Conservation (phyloP, 2,329 filamentous ascomycete species). For the Colletotrichum sp. region DNA sequence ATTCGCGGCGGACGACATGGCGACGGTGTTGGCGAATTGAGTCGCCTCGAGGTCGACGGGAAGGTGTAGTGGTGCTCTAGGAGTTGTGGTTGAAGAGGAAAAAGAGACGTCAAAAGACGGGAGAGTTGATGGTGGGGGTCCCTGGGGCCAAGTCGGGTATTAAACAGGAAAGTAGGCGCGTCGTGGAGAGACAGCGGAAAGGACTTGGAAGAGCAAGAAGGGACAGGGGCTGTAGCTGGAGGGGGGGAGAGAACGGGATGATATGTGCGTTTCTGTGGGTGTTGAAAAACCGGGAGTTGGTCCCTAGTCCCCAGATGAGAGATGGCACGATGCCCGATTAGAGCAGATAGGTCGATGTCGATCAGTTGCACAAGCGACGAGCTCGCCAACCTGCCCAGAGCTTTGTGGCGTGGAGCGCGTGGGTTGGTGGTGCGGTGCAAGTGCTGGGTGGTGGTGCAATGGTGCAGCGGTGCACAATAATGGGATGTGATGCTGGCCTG, state of each 20-base stretch:
- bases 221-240: not conserved
- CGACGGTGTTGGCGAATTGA: not conserved
- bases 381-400: not conserved
- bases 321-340: conserved; percentile 1
- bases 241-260: not conserved
- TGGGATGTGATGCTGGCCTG: not conserved
- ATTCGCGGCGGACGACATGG: not conserved
- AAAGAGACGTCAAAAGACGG: not conserved
- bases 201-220: not conserved
- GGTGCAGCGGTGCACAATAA: not conserved
- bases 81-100: not conserved
- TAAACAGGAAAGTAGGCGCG: conserved; percentile 8
- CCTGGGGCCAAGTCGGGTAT: conserved; percentile 11
- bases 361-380: conserved; percentile 4
- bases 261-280: conserved; percentile 2
- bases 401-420: not conserved
- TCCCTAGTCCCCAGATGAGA: conserved; percentile 2
- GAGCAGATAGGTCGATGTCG: not conserved
- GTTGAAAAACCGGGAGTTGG: conserved; percentile 14
- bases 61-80: not conserved
- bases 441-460: not conserved
- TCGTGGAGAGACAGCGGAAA: not conserved
- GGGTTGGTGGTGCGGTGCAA: conserved; percentile 5
- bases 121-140: not conserved
- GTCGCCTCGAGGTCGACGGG: not conserved